Evolutionary conservation across 352 stramenopile species (phyloP).

Genomic region (Peronospora farinosa): DNA sequence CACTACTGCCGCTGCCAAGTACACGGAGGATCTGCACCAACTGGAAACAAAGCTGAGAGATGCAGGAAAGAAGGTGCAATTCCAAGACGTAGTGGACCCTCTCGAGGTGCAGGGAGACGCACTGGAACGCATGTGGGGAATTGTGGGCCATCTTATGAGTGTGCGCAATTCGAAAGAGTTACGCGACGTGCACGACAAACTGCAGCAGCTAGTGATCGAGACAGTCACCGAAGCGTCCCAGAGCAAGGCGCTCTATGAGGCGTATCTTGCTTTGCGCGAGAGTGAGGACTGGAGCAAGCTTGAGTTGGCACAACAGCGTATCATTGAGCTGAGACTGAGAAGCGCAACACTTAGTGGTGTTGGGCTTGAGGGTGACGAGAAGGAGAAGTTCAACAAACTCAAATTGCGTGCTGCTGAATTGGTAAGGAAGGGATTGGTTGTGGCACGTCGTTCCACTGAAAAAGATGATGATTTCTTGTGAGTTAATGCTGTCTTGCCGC

Average conservation of each 20-base stretch:
- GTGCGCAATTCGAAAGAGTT: slow-evolving; percentile 95
- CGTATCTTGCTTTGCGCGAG: slow-evolving; percentile 77
- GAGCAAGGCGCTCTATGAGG: slow-evolving; percentile 89
- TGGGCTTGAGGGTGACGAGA: slow-evolving; percentile 85
- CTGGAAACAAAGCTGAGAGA: slow-evolving; percentile 37
- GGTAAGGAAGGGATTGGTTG: slow-evolving; percentile 16
- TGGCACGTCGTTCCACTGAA: background rate
- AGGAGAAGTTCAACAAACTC: slow-evolving; percentile 94
- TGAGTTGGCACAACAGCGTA: slow-evolving; percentile 62
- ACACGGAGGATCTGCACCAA: slow-evolving; percentile 41
- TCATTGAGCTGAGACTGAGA: slow-evolving; percentile 86
- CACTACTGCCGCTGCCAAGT: slow-evolving; percentile 41
- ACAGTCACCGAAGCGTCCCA: slow-evolving; percentile 89
- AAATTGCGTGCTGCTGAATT: slow-evolving; percentile 90
- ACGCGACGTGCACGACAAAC: slow-evolving; percentile 88
- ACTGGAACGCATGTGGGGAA: slow-evolving; percentile 90
- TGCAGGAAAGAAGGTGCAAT: slow-evolving; percentile 41
- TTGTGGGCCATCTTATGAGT: slow-evolving; percentile 95
- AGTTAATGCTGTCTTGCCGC: slow-evolving; percentile 3
- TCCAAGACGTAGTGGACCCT: slow-evolving; percentile 85
- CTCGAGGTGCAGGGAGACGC: slow-evolving; percentile 90
- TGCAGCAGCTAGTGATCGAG: slow-evolving; percentile 91
- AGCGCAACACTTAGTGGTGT: slow-evolving; percentile 91
- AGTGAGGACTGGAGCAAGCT: slow-evolving; percentile 51
- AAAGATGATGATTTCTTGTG: background rate